Conservation (phyloP, 352 stramenopile species). For the Stramenopiles sp. region DNA sequence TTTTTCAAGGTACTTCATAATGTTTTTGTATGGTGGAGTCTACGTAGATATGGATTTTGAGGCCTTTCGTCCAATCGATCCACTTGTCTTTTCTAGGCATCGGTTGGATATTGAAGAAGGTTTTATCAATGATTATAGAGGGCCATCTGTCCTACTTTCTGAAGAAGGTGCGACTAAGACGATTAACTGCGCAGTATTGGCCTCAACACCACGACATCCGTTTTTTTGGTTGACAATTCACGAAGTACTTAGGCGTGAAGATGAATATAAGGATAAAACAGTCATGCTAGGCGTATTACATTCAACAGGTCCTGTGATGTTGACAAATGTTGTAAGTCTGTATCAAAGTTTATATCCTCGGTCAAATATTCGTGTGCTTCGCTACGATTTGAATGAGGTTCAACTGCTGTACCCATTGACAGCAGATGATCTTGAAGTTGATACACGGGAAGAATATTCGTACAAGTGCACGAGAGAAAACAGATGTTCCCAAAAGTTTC, state of each 20-base stretch:
- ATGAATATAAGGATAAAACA: not conserved
- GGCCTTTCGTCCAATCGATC: conserved; percentile 7
- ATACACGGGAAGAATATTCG: not conserved
- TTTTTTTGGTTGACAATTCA: conserved; percentile 7
- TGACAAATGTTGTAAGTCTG: not conserved
- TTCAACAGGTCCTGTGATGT: not conserved
- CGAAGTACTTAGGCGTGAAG: not conserved
- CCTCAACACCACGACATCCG: not conserved
- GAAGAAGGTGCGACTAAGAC: not conserved
- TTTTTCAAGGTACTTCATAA: conserved; percentile 4
- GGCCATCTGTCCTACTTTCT: not conserved
- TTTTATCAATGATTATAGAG: not conserved
- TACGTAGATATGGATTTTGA: conserved; percentile 13
- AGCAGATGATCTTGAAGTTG: not conserved
- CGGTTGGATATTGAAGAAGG: too few relatives aligned
- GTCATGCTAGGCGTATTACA: not conserved
- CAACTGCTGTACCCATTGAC: not conserved
- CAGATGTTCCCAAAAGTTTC: conserved; percentile 30
- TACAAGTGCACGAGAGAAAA: conserved; percentile 27
- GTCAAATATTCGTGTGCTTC: not conserved
- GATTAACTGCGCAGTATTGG: conserved; percentile 8
- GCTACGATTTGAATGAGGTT: not conserved
- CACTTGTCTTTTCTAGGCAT: conserved; percentile 9
- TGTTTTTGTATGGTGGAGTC: conserved; percentile 11
- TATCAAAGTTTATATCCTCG: conserved; percentile 2